These are phyloP conservation scores for Eucalyptus fibrosa DNA, from an alignment of 345 rosid species.

Conservation along the genomic window DNA sequence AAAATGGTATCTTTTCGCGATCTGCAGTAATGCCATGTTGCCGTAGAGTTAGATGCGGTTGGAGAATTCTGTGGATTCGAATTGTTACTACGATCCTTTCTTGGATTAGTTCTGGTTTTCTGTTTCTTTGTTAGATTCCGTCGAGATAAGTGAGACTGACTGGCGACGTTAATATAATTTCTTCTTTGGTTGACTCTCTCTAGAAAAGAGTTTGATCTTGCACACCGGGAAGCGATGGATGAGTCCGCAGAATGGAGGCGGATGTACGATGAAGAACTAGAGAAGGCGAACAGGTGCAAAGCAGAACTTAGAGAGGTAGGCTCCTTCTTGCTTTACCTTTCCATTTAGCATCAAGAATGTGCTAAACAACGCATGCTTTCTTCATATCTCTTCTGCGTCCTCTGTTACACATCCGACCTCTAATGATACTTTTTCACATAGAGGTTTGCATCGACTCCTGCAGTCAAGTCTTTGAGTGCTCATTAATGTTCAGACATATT, in stretches of 20 bases:
- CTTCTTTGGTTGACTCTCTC: background rate
- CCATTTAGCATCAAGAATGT: background rate
- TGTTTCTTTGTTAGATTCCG: background rate
- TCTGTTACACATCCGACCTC: background rate
- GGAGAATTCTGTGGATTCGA: background rate
- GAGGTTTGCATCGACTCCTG: background rate
- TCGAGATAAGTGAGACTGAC: background rate
- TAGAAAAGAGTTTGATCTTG: conserved; percentile 86
- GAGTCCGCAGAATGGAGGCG: conserved; percentile 94
- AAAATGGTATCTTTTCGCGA: background rate
- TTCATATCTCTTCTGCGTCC: background rate
- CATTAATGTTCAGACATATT: background rate
- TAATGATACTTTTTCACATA: background rate
- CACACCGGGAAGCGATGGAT: conserved; percentile 87
- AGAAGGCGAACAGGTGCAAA: conserved; percentile 49
- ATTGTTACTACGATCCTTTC: background rate
- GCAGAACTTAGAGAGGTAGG: conserved; percentile 45
- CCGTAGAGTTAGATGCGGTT: background rate
- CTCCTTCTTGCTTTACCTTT: background rate
- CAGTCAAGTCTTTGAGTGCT: background rate
- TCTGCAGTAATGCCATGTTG: background rate
- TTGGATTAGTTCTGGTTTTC: background rate
- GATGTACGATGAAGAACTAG: conserved; percentile 57
- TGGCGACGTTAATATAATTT: background rate
- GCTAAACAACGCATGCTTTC: background rate